Percentiles rank a stretch among this genome's conserved stretches.
Evolutionary conservation across 805 yeast species (phyloP).

Genomic region (Starmerella tilneyi): DNA sequence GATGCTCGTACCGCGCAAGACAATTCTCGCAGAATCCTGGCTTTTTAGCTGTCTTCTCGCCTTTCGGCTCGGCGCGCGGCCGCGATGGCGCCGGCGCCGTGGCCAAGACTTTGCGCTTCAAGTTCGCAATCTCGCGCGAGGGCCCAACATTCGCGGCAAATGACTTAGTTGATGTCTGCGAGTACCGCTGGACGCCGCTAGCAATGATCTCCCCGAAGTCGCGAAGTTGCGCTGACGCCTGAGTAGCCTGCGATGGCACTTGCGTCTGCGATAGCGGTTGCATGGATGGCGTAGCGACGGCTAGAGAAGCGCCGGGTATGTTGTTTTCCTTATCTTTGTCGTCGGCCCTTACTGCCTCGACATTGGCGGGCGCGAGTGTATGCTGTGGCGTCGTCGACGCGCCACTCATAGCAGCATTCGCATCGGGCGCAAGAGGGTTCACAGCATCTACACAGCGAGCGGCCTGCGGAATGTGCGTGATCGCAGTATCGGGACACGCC

Average conservation of each 20-base stretch:
- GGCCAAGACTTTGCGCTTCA: slow-evolving; percentile 34
- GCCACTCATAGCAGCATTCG: no score
- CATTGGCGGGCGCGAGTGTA: no score
- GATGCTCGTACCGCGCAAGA: slow-evolving; percentile 66
- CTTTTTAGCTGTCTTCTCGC: slow-evolving; percentile 22
- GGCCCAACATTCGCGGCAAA: slow-evolving; percentile 29
- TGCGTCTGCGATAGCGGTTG: no score
- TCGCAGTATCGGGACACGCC: no score
- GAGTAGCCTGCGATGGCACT: slow-evolving; percentile 12
- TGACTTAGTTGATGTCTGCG: slow-evolving; percentile 31
- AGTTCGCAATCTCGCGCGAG: slow-evolving; percentile 35
- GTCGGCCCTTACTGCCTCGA: no score
- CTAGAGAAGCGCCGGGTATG: not conserved
- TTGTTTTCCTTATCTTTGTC: slow-evolving; percentile 13
- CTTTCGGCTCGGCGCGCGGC: slow-evolving; percentile 9
- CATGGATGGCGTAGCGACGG: slow-evolving; percentile 3
- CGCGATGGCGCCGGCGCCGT: slow-evolving; percentile 25
- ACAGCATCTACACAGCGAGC: no score
- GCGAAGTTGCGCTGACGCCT: slow-evolving; percentile 15
- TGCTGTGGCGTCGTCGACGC: no score
- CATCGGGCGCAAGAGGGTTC: no score
- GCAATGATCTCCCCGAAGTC: slow-evolving; percentile 48
- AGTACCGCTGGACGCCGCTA: slow-evolving; percentile 46
- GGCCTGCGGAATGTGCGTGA: no score
- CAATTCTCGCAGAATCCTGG: slow-evolving; percentile 95